Base-by-base conservation (phyloP, 371 early-diverging fungal species). In the Zychaea mexicana region DNA sequence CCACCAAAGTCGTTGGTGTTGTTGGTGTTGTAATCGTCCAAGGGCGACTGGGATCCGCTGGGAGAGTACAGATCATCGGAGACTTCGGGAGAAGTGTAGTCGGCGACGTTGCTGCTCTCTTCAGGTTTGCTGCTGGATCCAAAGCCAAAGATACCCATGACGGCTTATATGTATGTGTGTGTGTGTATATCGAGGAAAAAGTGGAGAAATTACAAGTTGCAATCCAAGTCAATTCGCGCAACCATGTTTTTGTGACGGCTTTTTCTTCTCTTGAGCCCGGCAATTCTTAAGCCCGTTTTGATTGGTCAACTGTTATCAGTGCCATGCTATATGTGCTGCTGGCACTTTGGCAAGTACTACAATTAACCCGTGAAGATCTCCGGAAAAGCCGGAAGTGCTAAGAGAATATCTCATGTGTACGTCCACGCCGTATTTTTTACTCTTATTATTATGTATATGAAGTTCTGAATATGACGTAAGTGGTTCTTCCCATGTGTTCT, bases 41-140 rank as follows among this genome's bases (percentile, higher is more conserved):
- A 67, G 24, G 57, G n/a, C 12, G 53, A 33, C 17, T 58, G 36
- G 17, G 30, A 54, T 26, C 61, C 68, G 9, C 72, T 64, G 22
- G 77, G 77, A 10, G 77, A 73, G 55, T 77, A 77, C 19, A 73
- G 38, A 27, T 73, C 72, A 22, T 77, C 70, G 27, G 31, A 32
- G 27, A 24, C 57, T 47, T 66, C 38, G 32, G 27, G 52, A 19
- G 62, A 57, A 22, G 26, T 27, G 13, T 36, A 65, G 55, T 60
- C 60, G 39, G 55, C 31, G 52, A 30, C 33, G 55, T 13, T 39
- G 54, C 3, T 53, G 58, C 24, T 62, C 31, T 55, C 33, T 32
- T 33, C 49, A 19, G 56, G 54, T 28, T 39, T 54, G 60, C 46
- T 69, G 49, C 57, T 55, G 36, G 69, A 69, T 57, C 69, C 69